phyloP scores from a whole-genome alignment of 225 moss, liverwort and hornwort genomes.

The Neckera pumila region DNA sequence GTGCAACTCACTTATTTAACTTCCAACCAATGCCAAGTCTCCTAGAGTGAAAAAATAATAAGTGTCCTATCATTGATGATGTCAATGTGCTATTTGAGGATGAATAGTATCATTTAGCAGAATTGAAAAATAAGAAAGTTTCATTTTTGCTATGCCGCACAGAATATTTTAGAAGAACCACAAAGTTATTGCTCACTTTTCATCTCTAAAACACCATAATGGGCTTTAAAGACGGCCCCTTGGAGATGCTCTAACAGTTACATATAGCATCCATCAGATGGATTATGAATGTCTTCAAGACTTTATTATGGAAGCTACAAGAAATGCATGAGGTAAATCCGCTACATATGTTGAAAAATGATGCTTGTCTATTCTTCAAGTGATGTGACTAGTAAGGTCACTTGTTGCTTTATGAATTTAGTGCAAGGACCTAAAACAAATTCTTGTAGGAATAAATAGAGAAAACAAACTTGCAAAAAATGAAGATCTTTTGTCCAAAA shows the following conservation, averaged over 20 bases:
- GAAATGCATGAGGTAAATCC: background rate
- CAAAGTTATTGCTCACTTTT: background rate
- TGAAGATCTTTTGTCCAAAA: background rate
- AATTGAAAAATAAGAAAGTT: background rate
- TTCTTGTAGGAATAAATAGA: fast-evolving
- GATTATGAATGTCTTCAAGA: background rate
- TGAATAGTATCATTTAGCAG: background rate
- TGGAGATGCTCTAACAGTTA: background rate
- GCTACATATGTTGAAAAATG: background rate
- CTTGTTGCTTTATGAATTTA: background rate
- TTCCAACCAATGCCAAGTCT: background rate
- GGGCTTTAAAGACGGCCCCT: background rate
- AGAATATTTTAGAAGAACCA: background rate
- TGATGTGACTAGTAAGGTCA: fast-evolving
- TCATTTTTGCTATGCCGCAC: fast-evolving
- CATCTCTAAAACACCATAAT: background rate
- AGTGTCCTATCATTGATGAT: background rate
- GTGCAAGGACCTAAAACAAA: background rate
- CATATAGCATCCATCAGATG: background rate
- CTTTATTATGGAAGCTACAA: background rate
- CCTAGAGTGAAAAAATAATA: background rate
- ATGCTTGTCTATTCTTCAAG: background rate
- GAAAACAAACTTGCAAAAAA: background rate
- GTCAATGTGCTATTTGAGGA: background rate
- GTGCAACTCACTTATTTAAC: background rate